A percentile compares a stretch with the other conserved stretches of the same genome.
phyloP scores from a whole-genome alignment of 2,329 filamentous ascomycete species.

The Sclerotinia trifoliorum region DNA sequence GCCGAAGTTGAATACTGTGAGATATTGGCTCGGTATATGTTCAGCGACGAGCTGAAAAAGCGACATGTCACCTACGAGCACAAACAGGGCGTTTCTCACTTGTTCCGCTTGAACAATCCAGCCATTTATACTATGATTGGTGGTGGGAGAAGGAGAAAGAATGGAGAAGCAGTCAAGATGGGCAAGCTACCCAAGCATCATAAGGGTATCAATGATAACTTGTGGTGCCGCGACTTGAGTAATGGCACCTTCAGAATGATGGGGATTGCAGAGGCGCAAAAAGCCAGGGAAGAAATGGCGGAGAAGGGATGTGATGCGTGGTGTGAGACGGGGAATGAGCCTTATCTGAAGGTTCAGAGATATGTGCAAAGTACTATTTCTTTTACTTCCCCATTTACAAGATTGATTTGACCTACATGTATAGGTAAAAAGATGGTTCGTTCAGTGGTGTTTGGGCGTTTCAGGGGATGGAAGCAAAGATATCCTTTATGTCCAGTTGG shows the following conservation, averaged over 20 bases:
- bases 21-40: conserved; percentile 26
- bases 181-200: not conserved
- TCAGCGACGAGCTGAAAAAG: conserved; percentile 25
- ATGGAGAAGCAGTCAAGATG: no score
- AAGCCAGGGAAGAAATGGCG: not conserved
- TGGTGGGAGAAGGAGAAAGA: conserved; percentile 4
- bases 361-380: not conserved
- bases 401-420: not conserved
- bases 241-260: not conserved
- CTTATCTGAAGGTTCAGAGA: not conserved
- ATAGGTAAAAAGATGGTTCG: not conserved
- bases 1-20: conserved; percentile 24
- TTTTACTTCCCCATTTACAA: not conserved
- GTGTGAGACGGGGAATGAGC: not conserved
- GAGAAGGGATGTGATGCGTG: not conserved
- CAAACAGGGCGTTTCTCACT: not conserved
- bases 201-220: conserved; percentile 10
- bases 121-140: not conserved
- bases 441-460: not conserved
- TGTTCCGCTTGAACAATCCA: conserved; percentile 6
- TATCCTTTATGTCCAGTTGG: not conserved
- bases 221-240: not conserved
- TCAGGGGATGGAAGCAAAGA: not conserved
- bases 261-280: not conserved
- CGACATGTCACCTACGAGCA: conserved; percentile 13